A percentile compares a stretch with the other conserved stretches of the same genome.
phyloP scores from a whole-genome alignment of 805 yeast species.

The Candida endomychidarum region DNA sequence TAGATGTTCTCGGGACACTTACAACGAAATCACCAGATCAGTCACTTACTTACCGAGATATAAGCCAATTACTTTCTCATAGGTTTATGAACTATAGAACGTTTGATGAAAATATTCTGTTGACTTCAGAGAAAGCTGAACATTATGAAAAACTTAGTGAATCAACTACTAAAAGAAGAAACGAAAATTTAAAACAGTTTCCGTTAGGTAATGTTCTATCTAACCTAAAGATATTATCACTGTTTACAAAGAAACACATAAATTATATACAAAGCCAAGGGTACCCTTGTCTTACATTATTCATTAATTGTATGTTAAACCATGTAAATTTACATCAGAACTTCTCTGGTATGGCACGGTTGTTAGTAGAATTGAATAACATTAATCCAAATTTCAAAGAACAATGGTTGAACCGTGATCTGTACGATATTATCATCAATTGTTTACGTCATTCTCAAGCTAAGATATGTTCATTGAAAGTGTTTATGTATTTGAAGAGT shows the following conservation, averaged over 20 bases:
- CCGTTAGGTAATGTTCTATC: conserved; percentile 33
- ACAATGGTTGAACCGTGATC: conserved; percentile 30
- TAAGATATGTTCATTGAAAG: conserved; percentile 24
- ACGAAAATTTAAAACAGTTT: conserved; percentile 25
- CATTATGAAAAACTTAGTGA: conserved; percentile 14
- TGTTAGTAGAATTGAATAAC: conserved; percentile 19
- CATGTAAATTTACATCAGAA: conserved; percentile 37
- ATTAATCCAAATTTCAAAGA: conserved; percentile 16
- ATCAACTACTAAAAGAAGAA: conserved; percentile 23
- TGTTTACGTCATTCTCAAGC: conserved; percentile 29
- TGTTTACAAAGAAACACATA: conserved; percentile 25
- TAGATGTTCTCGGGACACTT: conserved; percentile 34
- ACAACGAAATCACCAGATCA: conserved; percentile 15
- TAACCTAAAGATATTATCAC: conserved; percentile 23
- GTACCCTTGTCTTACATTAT: conserved; percentile 23
- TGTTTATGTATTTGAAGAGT: conserved; percentile 23
- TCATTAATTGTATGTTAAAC: conserved; percentile 37
- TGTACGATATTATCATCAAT: conserved; percentile 28
- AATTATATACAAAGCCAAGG: conserved; percentile 18
- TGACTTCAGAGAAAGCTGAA: conserved; percentile 13
- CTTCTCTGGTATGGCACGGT: conserved; percentile 28
- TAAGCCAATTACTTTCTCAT: conserved; percentile 29
- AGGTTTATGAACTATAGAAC: conserved; percentile 27
- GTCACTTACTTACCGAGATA: conserved; percentile 25
- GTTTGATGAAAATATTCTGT: conserved; percentile 25